A percentile compares a stretch with the other conserved stretches of the same genome.
Evolutionary conservation across 352 stramenopile species (phyloP).

Genomic region (Phytophthora boehmeriae): DNA sequence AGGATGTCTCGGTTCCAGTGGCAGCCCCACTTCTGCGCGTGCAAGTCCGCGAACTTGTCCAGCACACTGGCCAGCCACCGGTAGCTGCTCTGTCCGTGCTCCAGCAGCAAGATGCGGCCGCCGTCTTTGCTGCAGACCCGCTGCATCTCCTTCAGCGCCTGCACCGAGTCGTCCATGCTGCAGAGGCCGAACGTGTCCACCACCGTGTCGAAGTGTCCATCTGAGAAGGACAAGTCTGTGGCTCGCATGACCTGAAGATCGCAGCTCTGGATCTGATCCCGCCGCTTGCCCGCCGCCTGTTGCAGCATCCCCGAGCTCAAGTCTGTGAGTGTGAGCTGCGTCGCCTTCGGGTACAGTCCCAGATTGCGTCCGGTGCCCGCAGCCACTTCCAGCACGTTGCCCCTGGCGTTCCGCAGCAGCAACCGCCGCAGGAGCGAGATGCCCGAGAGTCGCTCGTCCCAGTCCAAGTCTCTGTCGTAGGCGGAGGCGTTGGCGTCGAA

Average conservation of each 20-base stretch:
- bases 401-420: constrained; percentile 73
- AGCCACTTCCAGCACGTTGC: constrained; percentile 92
- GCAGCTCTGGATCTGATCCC: constrained; percentile 27
- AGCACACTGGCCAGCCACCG: constrained; percentile 90
- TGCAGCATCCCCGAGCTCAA: constrained; percentile 79
- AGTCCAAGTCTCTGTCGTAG: constrained; percentile 81
- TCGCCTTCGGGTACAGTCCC: constrained; percentile 76
- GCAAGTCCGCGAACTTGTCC: constrained; percentile 92
- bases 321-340: constrained; percentile 70
- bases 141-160: constrained; percentile 92
- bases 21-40: constrained; percentile 96
- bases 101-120: constrained; percentile 92
- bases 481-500: constrained; percentile 76
- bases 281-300: constrained; percentile 43
- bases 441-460: constrained; percentile 81
- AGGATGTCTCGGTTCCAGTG: constrained; percentile 97
- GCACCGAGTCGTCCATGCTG: constrained; percentile 94
- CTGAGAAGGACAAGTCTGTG: constrained; percentile 61
- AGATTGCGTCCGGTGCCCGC: constrained; percentile 95
- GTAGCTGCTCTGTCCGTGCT: constrained; percentile 94
- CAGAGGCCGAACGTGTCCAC: constrained; percentile 97
- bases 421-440: constrained; percentile 83
- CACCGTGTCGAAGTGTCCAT: constrained; percentile 92
- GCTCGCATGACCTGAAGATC: constrained; percentile 68
- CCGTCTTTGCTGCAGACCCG: constrained; percentile 89